These are phyloP conservation scores for Ophiostoma himal-ulmi DNA, from an alignment of 2,329 filamentous ascomycete genomes.

Conservation along the genomic window DNA sequence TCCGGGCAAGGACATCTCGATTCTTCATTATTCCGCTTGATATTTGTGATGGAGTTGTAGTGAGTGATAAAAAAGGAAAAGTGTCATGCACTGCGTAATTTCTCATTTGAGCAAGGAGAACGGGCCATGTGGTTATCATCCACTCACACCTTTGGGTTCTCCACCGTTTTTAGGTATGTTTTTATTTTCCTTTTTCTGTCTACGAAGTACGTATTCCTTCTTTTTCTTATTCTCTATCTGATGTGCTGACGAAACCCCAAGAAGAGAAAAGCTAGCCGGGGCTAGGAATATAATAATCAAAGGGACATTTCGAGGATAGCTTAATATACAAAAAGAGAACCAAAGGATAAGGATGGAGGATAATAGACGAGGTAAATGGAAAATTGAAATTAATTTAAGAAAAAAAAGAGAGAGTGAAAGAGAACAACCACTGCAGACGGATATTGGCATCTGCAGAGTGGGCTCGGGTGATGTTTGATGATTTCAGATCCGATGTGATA, in stretches of 20 bases:
- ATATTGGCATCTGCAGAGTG: constrained; percentile 14
- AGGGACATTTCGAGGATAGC: not conserved
- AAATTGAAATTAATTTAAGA: not conserved
- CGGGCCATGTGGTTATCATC: constrained; percentile 9
- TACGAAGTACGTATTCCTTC: not conserved
- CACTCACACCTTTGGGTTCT: not conserved
- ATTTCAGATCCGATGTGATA: not conserved
- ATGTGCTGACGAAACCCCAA: constrained; percentile 6
- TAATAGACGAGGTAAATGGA: not conserved
- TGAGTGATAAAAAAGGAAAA: not conserved
- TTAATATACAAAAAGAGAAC: not conserved
- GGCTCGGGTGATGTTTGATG: constrained; percentile 4
- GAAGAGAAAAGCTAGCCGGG: not conserved
- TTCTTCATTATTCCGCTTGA: not conserved
- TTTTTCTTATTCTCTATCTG: not conserved
- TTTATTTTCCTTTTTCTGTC: not conserved
- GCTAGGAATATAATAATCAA: not conserved
- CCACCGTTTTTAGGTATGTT: not conserved
- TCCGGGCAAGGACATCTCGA: constrained; percentile 1
- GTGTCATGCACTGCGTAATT: constrained; percentile 8
- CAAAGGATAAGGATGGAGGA: not conserved
- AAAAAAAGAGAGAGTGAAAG: not conserved
- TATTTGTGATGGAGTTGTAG: not conserved
- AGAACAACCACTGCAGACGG: not conserved
- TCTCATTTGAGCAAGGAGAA: constrained; percentile 5